These are phyloP conservation scores for Fragaria vesca DNA, from an alignment of 306 rosid genomes.

Conservation along the genomic window DNA sequence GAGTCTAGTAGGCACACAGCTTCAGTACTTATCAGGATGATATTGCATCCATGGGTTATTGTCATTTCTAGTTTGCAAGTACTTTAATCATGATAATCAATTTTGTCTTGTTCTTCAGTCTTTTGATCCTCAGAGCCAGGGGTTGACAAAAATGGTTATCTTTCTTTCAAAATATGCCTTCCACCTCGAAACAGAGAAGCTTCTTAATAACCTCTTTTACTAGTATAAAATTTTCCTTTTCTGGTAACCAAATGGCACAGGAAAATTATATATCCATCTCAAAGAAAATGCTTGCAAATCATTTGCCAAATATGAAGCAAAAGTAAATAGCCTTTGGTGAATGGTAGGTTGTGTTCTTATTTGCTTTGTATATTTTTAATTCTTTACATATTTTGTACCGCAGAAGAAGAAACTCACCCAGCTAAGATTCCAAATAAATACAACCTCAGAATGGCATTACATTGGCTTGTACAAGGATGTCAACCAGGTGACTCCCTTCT, in stretches of 20 bases:
- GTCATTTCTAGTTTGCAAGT: not conserved
- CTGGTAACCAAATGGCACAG: not conserved
- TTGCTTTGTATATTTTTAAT: not conserved
- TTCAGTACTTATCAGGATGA: not conserved
- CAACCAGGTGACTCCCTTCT: slow-evolving; percentile 92
- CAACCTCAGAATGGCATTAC: slow-evolving; percentile 95
- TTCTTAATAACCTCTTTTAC: not conserved
- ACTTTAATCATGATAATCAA: not conserved
- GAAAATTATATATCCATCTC: not conserved
- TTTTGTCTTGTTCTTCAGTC: not conserved
- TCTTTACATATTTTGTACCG: slow-evolving; percentile 34
- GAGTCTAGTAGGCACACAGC: not conserved
- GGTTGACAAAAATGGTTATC: not conserved
- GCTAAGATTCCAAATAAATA: slow-evolving; percentile 64
- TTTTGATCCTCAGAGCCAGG: not conserved
- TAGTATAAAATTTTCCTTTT: not conserved
- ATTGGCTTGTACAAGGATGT: slow-evolving; percentile 95
- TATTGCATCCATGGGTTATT: not conserved
- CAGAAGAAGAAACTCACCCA: slow-evolving; percentile 97
- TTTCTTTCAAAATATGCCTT: not conserved
- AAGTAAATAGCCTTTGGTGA: not conserved
- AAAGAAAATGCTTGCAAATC: slow-evolving; percentile 1
- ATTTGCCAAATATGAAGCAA: not conserved
- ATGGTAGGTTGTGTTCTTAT: not conserved
- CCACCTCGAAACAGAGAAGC: not conserved